Evolutionary conservation across 2,329 filamentous ascomycete species (phyloP).

Genomic region (Fusarium sp.): DNA sequence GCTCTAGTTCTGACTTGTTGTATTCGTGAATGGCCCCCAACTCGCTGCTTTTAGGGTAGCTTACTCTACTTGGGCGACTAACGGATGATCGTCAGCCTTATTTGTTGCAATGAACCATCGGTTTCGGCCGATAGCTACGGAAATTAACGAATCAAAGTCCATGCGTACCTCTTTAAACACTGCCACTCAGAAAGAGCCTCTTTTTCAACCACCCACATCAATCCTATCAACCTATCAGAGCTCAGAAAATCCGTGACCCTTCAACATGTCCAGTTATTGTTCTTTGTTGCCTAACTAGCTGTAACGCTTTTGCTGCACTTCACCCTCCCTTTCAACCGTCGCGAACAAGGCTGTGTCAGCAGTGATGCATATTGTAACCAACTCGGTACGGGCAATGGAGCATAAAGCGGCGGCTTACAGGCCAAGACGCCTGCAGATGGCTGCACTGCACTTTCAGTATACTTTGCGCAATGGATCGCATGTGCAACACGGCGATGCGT

Average conservation of each 20-base stretch:
- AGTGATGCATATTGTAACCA: slow-evolving; percentile 13
- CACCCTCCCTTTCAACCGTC: slow-evolving; percentile 19
- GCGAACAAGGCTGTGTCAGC: slow-evolving; percentile 18
- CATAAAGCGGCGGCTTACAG: slow-evolving; percentile 22
- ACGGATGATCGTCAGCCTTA: slow-evolving; percentile 4
- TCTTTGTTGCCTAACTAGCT: slow-evolving; percentile 24
- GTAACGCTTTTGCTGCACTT: slow-evolving; percentile 15
- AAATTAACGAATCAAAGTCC: background rate
- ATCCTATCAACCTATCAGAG: background rate
- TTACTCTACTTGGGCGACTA: background rate
- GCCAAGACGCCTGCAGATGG: slow-evolving; percentile 8
- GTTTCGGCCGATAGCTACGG: background rate
- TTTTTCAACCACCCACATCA: background rate
- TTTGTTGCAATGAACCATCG: background rate
- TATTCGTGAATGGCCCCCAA: slow-evolving; percentile 15
- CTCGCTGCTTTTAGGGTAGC: slow-evolving; percentile 14
- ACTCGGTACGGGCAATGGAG: background rate
- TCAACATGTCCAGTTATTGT: background rate
- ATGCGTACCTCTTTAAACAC: background rate
- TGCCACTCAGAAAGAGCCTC: background rate
- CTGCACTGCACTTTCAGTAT: background rate
- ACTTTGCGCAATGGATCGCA: slow-evolving; percentile 21
- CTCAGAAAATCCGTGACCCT: background rate
- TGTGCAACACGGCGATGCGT: slow-evolving; percentile 23
- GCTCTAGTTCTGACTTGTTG: slow-evolving; percentile 13